A percentile compares a stretch with the other conserved stretches of the same genome.
Evolutionary conservation across 179 eudicot genomes (phyloP).

Genomic region (Pouteria campechiana): DNA sequence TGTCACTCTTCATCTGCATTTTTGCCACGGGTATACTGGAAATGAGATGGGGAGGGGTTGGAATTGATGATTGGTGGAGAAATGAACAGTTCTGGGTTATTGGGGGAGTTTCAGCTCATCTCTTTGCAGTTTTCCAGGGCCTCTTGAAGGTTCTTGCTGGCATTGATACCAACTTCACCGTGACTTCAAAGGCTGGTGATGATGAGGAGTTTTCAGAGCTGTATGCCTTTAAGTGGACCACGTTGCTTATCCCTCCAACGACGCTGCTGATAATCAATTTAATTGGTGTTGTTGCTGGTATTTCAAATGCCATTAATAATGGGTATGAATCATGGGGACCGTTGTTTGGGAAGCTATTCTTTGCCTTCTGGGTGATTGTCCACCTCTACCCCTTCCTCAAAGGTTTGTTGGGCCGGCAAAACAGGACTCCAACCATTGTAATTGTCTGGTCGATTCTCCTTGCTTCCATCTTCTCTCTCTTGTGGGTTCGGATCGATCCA

Average conservation of each 20-base stretch:
- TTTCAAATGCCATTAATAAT: slow-evolving; percentile 8
- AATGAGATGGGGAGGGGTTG: slow-evolving; percentile 12
- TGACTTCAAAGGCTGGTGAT: slow-evolving; percentile 13
- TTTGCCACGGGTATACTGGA: slow-evolving; percentile 11
- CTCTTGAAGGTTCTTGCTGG: slow-evolving; percentile 15
- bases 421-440: slow-evolving; percentile 16
- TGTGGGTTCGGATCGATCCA: slow-evolving; percentile 16
- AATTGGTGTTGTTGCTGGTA: slow-evolving; percentile 12
- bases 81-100: slow-evolving; percentile 20
- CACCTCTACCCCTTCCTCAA: slow-evolving; percentile 17
- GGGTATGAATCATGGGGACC: slow-evolving; percentile 19
- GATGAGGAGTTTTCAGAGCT: slow-evolving; percentile 14
- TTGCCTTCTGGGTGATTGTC: slow-evolving; percentile 17
- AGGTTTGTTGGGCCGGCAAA: slow-evolving; percentile 10
- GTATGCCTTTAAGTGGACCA: slow-evolving; percentile 13
- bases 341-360: slow-evolving; percentile 14
- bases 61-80: slow-evolving; percentile 19
- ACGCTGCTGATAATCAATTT: slow-evolving; percentile 13
- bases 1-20: slow-evolving; percentile 12
- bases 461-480: slow-evolving; percentile 16
- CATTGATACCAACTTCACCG: slow-evolving; percentile 16
- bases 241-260: slow-evolving; percentile 13
- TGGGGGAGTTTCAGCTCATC: slow-evolving; percentile 14
- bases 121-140: slow-evolving; percentile 17
- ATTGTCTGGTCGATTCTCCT: slow-evolving; percentile 16